These are phyloP conservation scores for Claviceps maximensis DNA, from an alignment of 2,329 filamentous ascomycete genomes.

Conservation along the genomic window DNA sequence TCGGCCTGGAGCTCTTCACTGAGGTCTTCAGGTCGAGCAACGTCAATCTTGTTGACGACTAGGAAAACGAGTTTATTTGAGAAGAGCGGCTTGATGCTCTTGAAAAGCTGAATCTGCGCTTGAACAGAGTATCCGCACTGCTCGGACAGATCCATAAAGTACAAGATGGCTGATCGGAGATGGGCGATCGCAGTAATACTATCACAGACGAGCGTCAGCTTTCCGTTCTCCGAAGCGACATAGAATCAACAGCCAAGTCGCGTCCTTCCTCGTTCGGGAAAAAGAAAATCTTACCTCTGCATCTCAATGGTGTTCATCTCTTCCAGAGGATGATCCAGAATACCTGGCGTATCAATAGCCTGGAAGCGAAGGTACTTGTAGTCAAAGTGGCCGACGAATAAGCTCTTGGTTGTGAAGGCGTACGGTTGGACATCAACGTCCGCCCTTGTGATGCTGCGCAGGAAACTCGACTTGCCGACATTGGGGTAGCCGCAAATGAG, in stretches of 20 bases:
- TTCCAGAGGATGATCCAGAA: slow-evolving; percentile 90
- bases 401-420: slow-evolving; percentile 93
- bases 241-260: neutral
- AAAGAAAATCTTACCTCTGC: slow-evolving; percentile 41
- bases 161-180: slow-evolving; percentile 84
- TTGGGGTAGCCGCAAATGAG: slow-evolving; percentile 97
- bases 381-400: slow-evolving; percentile 96
- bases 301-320: slow-evolving; percentile 99
- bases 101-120: slow-evolving; percentile 88
- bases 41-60: slow-evolving; percentile 96
- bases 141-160: slow-evolving; percentile 97
- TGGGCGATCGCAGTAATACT: slow-evolving; percentile 94
- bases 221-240: neutral
- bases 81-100: slow-evolving; percentile 93
- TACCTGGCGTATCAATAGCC: slow-evolving; percentile 97
- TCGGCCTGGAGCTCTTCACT: slow-evolving; percentile 65
- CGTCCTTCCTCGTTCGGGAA: too few relatives aligned
- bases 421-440: slow-evolving; percentile 97
- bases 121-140: slow-evolving; percentile 90
- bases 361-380: slow-evolving; percentile 56
- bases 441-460: slow-evolving; percentile 81
- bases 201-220: slow-evolving; percentile 17
- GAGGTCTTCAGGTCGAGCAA: slow-evolving; percentile 76
- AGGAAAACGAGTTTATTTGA: slow-evolving; percentile 95
- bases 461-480: slow-evolving; percentile 91